Base-by-base conservation (phyloP, 75 land plant genomes). In the Cunninghamia lanceolata region DNA sequence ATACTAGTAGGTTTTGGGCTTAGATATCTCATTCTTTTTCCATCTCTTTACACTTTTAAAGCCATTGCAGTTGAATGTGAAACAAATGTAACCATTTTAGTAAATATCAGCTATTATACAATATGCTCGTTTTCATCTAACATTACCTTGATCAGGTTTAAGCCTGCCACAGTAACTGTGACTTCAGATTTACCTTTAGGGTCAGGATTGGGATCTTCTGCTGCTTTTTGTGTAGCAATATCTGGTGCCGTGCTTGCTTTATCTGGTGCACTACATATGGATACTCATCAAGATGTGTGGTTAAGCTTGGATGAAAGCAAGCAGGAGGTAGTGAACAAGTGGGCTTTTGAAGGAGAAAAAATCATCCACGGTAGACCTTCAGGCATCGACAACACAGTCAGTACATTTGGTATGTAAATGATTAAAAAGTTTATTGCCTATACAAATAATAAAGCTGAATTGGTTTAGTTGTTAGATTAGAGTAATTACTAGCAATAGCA, bases 261-360 rank as follows among this genome's bases (percentile, higher is more conserved):
- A 16, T 89, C 94, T 83, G 91, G 88, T 63, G 82, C 88, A 70
- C 28, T 90, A 13, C 87, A 73, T 47, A 39, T 89, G 42, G 93
- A 89, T 76, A 32, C 21, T 21, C 71, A 74, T 46, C 74, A 86
- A 6, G 78, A 86, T 36, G 88, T 87, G 36, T 93, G 94, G 95
- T 82, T 87, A 28, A 47, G 38, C 19, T 86, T 85, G 47, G 87
- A 83, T 9, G 91, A 95, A 70, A 86, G 36, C 28, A 94, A 93
- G 2, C 87, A 89, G 43, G 94, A 93, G 15, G 46, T 97, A 83
- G 89, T 97, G 19, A 97, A 96, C 90, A 96, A 91, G 78, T 98
- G 99, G 99, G 99, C 99, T 42, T 96, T 98, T 88, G 95, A 98
- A 90, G 99, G 98, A 32, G 99, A 98, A 83, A 97, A 95, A 82